Conservation (phyloP, 1,139 yeast genomes). For the Ogataea hybrid region DNA sequence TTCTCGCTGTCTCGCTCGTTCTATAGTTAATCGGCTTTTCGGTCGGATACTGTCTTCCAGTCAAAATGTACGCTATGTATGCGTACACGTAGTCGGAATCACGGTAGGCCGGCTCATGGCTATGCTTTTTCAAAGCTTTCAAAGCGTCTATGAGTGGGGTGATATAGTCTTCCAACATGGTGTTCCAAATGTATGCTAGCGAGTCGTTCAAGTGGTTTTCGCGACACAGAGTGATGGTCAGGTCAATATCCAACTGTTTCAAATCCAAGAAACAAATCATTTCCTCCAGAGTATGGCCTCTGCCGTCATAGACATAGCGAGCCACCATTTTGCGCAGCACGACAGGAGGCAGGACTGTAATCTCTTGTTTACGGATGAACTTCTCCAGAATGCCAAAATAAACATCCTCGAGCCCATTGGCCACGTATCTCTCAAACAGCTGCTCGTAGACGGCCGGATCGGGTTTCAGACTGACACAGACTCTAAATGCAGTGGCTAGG, state of each 20-base stretch:
- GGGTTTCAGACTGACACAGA: conserved; percentile 38
- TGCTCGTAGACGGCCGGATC: conserved; percentile 47
- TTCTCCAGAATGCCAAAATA: conserved; percentile 54
- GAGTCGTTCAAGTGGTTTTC: conserved; percentile 56
- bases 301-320: conserved; percentile 40
- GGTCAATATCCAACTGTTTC: conserved; percentile 67
- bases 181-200: conserved; percentile 65
- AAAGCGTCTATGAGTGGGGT: conserved; percentile 66
- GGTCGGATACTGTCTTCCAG: conserved; percentile 79
- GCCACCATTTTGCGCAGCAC: conserved; percentile 60
- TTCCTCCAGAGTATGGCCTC: conserved; percentile 56
- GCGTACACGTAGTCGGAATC: conserved; percentile 43
- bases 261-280: conserved; percentile 66
- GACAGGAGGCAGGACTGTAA: conserved; percentile 55
- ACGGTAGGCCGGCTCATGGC: too few species aligned
- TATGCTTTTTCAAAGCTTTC: conserved; percentile 33
- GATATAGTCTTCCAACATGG: conserved; percentile 59
- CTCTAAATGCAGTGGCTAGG: conserved; percentile 39
- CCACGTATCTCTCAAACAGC: conserved; percentile 47
- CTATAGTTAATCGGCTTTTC: conserved; percentile 44
- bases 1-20: conserved; percentile 39
- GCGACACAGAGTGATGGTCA: conserved; percentile 59
- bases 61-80: conserved; percentile 65
- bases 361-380: conserved; percentile 45
- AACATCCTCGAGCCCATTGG: conserved; percentile 29